Evolutionary conservation across 768 basidiomycete genomes (phyloP).

Genomic region (Rhodotorula paludigena): DNA sequence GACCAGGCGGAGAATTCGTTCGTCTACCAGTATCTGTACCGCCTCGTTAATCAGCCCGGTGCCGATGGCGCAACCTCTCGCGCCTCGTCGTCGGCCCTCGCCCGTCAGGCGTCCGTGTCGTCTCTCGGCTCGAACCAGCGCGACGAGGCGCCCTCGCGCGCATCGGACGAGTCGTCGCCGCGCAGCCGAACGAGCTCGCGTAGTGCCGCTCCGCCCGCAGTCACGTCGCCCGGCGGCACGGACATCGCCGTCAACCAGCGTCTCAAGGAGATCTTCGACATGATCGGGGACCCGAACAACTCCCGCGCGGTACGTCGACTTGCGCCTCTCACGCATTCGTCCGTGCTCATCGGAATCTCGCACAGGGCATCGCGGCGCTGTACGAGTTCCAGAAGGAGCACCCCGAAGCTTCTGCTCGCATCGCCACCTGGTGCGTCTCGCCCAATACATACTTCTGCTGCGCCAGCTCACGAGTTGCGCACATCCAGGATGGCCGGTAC

Average conservation of each 20-base stretch:
- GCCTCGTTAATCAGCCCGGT: slow-evolving; percentile 25
- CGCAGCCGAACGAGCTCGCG: not conserved
- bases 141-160: not conserved
- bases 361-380: slow-evolving; percentile 74
- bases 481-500: slow-evolving; percentile 68
- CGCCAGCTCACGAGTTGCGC: not conserved
- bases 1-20: slow-evolving; percentile 97
- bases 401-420: slow-evolving; percentile 52
- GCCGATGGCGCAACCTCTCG: not conserved
- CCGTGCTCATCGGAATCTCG: slow-evolving; percentile 59
- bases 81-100: slow-evolving; percentile 1
- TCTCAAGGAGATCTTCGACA: slow-evolving; percentile 42
- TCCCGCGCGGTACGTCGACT: slow-evolving; percentile 17
- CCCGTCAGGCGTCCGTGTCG: slow-evolving; percentile 6
- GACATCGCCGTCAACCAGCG: slow-evolving; percentile 37
- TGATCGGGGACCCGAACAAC: slow-evolving; percentile 40
- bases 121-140: slow-evolving; percentile 11
- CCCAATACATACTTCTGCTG: not conserved
- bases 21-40: slow-evolving; percentile 79
- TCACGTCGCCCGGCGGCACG: slow-evolving; percentile 14
- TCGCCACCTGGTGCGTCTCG: slow-evolving; percentile 37
- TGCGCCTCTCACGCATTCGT: no score
- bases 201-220: slow-evolving; percentile 1
- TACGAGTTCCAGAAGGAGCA: slow-evolving; percentile 89
- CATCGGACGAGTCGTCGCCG: slow-evolving; percentile 8